Conservation (phyloP, 1,284 basidiomycete genomes). For the Heterobasidion parviporum region DNA sequence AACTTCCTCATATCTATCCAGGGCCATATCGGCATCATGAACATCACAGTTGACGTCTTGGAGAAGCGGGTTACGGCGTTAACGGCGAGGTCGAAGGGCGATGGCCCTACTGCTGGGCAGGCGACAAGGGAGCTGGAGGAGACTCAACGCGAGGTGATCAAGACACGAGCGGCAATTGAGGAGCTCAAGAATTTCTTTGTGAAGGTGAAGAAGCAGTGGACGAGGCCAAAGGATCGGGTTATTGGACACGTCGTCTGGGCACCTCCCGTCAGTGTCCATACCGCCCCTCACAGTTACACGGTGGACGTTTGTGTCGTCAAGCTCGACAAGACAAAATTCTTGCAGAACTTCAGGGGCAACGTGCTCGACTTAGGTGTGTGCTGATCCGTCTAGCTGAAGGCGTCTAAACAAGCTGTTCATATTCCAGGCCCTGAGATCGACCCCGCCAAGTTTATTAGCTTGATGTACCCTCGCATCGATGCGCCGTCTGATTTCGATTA, state of each 20-base stretch:
- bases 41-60: constrained; percentile 10
- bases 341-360: constrained; percentile 19
- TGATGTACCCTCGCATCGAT: constrained; percentile 14
- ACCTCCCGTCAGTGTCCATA: constrained; percentile 15
- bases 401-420: constrained; percentile 8
- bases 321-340: constrained; percentile 21
- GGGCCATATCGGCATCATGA: constrained; percentile 21
- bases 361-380: constrained; percentile 22
- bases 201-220: constrained; percentile 17
- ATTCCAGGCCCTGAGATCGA: constrained; percentile 20
- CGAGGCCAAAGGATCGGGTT: constrained; percentile 16
- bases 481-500: constrained; percentile 23
- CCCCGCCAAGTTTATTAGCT: constrained; percentile 13
- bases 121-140: constrained; percentile 12
- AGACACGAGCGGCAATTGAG: constrained; percentile 11
- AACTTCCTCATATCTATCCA: constrained; percentile 24
- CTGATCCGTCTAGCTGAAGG: constrained; percentile 10
- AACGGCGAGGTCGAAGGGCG: constrained; percentile 5
- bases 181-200: constrained; percentile 16
- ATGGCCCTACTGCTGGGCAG: constrained; percentile 7
- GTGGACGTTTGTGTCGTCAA: constrained; percentile 23
- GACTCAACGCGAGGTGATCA: constrained; percentile 9
- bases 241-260: constrained; percentile 23
- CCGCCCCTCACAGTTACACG: constrained; percentile 19
- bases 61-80: constrained; percentile 12